Evolutionary conservation across 2,329 filamentous ascomycete species (phyloP), one percentile per base, ranked within the genome.

Genomic region (Diaporthe nobilis): DNA sequence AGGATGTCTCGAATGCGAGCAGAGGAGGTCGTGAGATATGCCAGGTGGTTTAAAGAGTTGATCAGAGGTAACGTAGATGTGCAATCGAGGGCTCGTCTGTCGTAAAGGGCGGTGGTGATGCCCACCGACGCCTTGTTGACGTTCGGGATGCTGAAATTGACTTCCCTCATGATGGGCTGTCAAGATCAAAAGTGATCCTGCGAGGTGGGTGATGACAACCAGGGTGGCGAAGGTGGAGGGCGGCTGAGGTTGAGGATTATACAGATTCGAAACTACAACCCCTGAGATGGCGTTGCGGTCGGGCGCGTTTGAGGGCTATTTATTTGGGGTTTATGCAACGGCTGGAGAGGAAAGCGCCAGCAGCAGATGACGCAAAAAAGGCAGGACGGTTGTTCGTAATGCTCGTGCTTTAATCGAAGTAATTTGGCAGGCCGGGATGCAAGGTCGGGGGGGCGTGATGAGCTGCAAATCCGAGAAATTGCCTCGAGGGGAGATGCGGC

Each of bases 1-100:
- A 99, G 91, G 78, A 99, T 99, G 84, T 99, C 97, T 81, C 97
- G 92, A 84, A 99, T 99, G 78, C 97, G 95, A 77, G 96, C 96
- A 3, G 97, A 99, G 4, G 97, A 98, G 42, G 97, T 98, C 75
- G 97, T 99, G 80, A 99, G 94, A 84, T 99, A 98, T 79, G 97
- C 96, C 79, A 99, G 94, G 84, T 99, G 97, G 86, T 98, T 99
- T 83, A 99, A 92, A 0, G 97, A 99, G 89, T 98, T 99, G 88
- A 99, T 98, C 78, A 99, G 91, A 72, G 97, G 97, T 42, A 99
- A 90, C 0, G 97, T 99, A 51, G 97, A 99, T 73, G 97, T 99
- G 88, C 97, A 99, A 85, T 99, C 97, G 81, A 99, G 94, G 68
- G 97, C 97, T 84, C 97, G 94, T 79, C 97, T 95, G 87, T 99